Base-by-base conservation (phyloP, 2,329 filamentous ascomycete species). In the Xylariaceae sp. region DNA sequence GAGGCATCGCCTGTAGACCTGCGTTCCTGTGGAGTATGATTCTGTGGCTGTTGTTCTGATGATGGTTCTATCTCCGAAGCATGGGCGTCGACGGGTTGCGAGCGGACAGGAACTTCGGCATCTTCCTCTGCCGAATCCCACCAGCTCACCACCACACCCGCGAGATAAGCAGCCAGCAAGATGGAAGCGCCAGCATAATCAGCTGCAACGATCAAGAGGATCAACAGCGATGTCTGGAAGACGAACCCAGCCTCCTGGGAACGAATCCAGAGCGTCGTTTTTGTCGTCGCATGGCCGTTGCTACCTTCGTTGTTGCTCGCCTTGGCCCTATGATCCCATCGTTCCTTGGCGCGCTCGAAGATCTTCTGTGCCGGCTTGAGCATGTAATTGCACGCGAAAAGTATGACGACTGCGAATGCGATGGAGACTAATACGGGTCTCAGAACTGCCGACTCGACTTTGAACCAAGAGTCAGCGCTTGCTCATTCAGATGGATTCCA, bases 131-230 rank as follows among this genome's bases (percentile, higher is more conserved):
- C 66, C 1, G 65, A 65, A 46, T 81, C 78, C 80, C 81, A 84
- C 83, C 83, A 87, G 50, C 77, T 80, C 9, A 83, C 74, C 3
- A 71, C 67, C 0, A 80, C 76, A 1, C 84, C 84, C 0, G 84
- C 78, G 12, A 86, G 72, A 68, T 86, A 87, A 0, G 84, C 80
- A 4, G 81, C 80, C 53, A 87, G 79, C 0, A 87, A 69, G 44
- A 78, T 79, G 0, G 84, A 86, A 0, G 84, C 83, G 0, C 83
- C 84, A 1, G 83, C 79, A 67, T 82, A 87, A 9, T 73, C 77
- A 0, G 81, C 75, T 0, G 68, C 78, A 0, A 76, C 65, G 0
- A 86, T 71, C 3, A 79, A 62, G 0, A 66, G 75, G 0, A 84
- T 48, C 0, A 88, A 67, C 0, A 82, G 62, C 1, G 65, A 39